Percentiles rank a stretch among this genome's conserved stretches.
Conservation (phyloP, 2,329 filamentous ascomycete species). For the Ascochyta rabiei region DNA sequence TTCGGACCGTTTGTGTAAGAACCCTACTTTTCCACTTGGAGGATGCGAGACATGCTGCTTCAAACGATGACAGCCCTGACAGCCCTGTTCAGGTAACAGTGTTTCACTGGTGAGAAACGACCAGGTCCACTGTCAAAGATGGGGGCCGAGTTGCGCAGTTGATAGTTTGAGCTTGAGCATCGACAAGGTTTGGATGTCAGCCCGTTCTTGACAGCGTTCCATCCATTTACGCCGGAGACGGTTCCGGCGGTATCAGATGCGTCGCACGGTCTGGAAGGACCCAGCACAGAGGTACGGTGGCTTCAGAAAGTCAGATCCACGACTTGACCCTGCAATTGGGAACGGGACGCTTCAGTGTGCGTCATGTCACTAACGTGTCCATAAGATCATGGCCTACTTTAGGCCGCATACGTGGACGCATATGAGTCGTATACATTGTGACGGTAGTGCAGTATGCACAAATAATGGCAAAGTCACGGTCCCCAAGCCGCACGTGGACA, state of each 20-base stretch:
- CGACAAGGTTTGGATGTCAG: constrained; percentile 5
- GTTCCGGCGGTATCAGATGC: constrained; percentile 20
- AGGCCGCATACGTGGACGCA: constrained; percentile 7
- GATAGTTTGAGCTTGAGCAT: constrained; percentile 8
- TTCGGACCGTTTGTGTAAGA: constrained; percentile 17
- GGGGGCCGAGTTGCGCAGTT: background rate
- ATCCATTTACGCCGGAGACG: constrained; percentile 27
- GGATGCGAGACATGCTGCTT: background rate
- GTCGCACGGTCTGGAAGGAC: constrained; percentile 11
- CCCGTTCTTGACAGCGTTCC: constrained; percentile 4
- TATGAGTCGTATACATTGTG: constrained; percentile 1
- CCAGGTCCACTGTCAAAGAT: background rate
- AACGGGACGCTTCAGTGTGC: constrained; percentile 4
- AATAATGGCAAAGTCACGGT: background rate
- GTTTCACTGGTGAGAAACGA: background rate
- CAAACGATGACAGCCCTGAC: background rate
- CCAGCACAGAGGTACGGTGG: constrained; percentile 22
- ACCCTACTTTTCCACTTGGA: background rate
- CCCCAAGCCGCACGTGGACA: background rate
- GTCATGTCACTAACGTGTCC: constrained; percentile 7
- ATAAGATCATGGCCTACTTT: constrained; percentile 3
- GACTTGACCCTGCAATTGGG: constrained; percentile 11
- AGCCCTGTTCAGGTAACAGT: background rate
- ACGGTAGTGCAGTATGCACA: background rate
- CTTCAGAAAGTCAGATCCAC: constrained; percentile 7